Evolutionary conservation across 176 grass and related monocot genomes (phyloP).

Genomic region (Carex parvula): DNA sequence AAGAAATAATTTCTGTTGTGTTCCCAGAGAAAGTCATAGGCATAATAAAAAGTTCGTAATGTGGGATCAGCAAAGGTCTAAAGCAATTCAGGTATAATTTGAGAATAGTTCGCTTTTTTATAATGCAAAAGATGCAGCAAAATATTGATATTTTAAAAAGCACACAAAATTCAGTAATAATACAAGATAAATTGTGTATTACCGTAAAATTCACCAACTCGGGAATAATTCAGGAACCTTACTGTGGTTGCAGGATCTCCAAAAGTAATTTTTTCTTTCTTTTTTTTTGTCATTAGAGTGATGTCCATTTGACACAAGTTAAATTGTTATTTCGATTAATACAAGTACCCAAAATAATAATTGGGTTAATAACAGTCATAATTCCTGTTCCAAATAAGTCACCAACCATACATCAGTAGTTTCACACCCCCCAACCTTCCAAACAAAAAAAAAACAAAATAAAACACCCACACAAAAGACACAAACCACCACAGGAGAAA

Average conservation of each 20-base stretch:
- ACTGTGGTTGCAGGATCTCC: too few species aligned
- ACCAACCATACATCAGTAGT: too few species aligned
- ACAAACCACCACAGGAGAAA: neutral
- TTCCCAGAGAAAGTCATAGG: neutral
- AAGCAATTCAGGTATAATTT: neutral
- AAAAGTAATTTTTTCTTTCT: too few species aligned
- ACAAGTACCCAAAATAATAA: too few species aligned
- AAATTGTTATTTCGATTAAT: too few species aligned
- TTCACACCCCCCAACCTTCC: too few species aligned
- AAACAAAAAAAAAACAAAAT: neutral
- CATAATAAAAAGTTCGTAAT: neutral
- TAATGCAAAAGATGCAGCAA: neutral
- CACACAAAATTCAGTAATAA: neutral
- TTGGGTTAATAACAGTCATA: too few species aligned
- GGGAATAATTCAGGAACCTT: too few species aligned
- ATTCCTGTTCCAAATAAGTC: too few species aligned
- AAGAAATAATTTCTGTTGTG: neutral
- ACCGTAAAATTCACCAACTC: neutral
- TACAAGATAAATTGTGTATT: neutral
- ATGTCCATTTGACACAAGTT: too few species aligned
- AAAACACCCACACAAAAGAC: neutral
- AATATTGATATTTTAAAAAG: neutral
- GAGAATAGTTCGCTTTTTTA: neutral
- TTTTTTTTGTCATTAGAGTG: too few species aligned
- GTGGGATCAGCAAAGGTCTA: neutral